A percentile compares a stretch with the other conserved stretches of the same genome.
These are phyloP conservation scores for Millerozyma miso DNA, from an alignment of 805 yeast species.

Conservation along the genomic window DNA sequence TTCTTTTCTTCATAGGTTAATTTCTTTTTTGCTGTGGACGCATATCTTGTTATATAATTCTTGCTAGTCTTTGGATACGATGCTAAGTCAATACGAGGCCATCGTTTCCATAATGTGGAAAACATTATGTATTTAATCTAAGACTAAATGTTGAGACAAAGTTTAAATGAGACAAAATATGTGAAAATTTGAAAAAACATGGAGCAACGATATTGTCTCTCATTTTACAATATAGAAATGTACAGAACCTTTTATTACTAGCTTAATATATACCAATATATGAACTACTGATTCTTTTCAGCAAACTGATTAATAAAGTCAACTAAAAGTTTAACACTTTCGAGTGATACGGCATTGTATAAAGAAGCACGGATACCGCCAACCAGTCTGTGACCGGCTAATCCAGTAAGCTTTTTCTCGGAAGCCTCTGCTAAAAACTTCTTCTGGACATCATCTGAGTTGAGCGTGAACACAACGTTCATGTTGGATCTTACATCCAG, in stretches of 20 bases:
- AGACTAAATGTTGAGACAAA: no score
- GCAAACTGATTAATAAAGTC: constrained; percentile 62
- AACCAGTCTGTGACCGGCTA: constrained; percentile 94
- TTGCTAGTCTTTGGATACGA: not conserved
- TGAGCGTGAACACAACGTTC: constrained; percentile 88
- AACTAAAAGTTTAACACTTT: constrained; percentile 55
- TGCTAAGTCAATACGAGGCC: not conserved
- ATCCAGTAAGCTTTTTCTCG: constrained; percentile 58
- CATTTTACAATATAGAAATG: not conserved
- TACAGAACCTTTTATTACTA: not conserved
- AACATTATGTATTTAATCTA: no score
- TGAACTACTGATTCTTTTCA: constrained; percentile 19
- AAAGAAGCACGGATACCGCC: constrained; percentile 95
- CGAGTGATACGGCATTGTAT: constrained; percentile 77
- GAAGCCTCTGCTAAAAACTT: constrained; percentile 69
- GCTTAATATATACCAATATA: not conserved
- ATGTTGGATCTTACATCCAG: constrained; percentile 66
- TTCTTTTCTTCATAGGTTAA: constrained; percentile 19
- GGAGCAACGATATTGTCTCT: not conserved
- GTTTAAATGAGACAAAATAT: not conserved
- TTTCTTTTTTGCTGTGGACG: constrained; percentile 3
- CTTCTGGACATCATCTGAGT: constrained; percentile 59
- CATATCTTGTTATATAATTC: not conserved
- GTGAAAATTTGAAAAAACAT: not conserved
- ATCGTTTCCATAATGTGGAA: not conserved